Conservation (phyloP, 352 stramenopile species). For the Phytophthora cactorum region DNA sequence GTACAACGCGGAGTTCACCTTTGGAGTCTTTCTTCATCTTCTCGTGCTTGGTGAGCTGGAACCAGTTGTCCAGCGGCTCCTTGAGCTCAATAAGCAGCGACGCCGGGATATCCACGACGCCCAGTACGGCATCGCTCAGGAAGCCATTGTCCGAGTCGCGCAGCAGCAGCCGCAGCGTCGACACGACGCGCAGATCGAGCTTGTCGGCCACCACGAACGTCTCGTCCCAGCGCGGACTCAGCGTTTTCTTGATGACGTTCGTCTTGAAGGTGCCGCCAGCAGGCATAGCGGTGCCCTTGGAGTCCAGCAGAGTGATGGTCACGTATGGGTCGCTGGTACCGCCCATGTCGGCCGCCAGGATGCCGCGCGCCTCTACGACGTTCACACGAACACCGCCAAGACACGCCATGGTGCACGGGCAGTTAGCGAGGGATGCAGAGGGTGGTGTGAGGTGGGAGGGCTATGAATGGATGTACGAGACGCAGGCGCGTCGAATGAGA, state of each 20-base stretch:
- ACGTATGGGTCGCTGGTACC: conserved; percentile 80
- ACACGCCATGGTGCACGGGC: conserved; percentile 26
- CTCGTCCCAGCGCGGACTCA: conserved; percentile 67
- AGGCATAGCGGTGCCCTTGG: conserved; percentile 46
- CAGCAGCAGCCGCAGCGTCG: conserved; percentile 62
- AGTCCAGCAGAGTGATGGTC: conserved; percentile 75
- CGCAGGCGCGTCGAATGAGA: not conserved
- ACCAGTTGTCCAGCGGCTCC: conserved; percentile 71
- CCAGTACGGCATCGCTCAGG: conserved; percentile 64
- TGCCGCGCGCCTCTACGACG: conserved; percentile 66
- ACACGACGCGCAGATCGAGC: conserved; percentile 70
- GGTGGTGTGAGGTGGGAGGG: too few relatives aligned
- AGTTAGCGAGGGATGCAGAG: not conserved
- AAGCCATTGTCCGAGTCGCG: conserved; percentile 68
- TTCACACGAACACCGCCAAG: conserved; percentile 41
- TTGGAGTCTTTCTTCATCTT: conserved; percentile 82
- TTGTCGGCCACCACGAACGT: conserved; percentile 66
- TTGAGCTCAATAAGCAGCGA: conserved; percentile 53
- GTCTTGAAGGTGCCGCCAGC: conserved; percentile 68
- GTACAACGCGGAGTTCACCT: conserved; percentile 62
- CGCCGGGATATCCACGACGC: conserved; percentile 70
- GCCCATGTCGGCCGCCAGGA: conserved; percentile 70
- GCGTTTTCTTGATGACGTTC: conserved; percentile 70
- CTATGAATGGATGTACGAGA: not conserved
- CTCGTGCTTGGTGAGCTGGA: conserved; percentile 58